Conservation (phyloP, 2,329 filamentous ascomycete species). For the Helminthosporium solani region DNA sequence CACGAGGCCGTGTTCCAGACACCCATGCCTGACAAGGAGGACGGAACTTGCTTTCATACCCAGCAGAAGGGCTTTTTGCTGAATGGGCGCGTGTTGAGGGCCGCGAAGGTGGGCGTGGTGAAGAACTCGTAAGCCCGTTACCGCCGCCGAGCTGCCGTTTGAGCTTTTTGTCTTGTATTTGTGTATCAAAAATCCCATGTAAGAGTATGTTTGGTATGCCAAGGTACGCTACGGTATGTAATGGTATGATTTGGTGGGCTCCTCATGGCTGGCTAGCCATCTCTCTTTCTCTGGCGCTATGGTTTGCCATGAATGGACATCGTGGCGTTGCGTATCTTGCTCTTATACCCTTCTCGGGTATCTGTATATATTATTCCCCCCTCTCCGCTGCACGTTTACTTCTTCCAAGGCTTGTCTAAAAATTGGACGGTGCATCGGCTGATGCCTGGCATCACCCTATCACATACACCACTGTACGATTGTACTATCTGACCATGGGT, state of each 20-base stretch:
- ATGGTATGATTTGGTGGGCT: conserved; percentile 2
- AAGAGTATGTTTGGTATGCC: conserved; percentile 4
- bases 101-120: conserved; percentile 94
- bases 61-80: conserved; percentile 96
- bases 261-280: conserved; percentile 11
- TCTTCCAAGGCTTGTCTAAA: too few species aligned
- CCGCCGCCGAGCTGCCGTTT: too few species aligned
- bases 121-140: conserved; percentile 63
- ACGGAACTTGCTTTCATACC: conserved; percentile 85
- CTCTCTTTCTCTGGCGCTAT: background rate
- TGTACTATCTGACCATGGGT: too few species aligned
- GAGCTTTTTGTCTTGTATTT: background rate
- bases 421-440: too few species aligned
- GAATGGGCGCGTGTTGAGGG: conserved; percentile 84
- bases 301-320: conserved; percentile 18
- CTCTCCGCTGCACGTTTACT: conserved; percentile 25
- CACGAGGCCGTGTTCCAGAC: conserved; percentile 97
- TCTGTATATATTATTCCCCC: conserved; percentile 28
- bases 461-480: too few species aligned
- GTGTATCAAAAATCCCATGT: background rate
- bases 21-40: conserved; percentile 81
- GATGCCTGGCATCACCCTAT: too few species aligned
- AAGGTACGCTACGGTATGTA: too few species aligned
- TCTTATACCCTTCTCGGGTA: background rate
- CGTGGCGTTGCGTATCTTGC: conserved; percentile 18